Percentiles rank a stretch among this genome's conserved stretches.
Conservation (phyloP, 1,284 basidiomycete genomes). For the Trametes sp. region DNA sequence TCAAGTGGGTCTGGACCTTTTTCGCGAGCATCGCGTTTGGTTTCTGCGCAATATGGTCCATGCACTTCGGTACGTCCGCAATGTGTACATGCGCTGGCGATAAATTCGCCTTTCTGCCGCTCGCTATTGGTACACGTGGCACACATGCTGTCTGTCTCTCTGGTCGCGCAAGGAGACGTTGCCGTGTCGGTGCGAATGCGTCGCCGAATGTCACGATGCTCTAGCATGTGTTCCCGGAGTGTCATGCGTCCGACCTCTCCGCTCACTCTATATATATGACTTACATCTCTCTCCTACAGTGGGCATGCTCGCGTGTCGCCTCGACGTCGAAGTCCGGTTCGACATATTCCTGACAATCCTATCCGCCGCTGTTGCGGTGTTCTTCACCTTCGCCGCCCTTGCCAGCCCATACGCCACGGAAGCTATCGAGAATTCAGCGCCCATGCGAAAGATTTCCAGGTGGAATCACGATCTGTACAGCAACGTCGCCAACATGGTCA, state of each 20-base stretch:
- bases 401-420: constrained; percentile 36
- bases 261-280: neutral
- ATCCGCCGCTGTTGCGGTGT: constrained; percentile 41
- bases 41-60: constrained; percentile 44
- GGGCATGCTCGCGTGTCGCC: constrained; percentile 42
- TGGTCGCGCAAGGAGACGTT: neutral
- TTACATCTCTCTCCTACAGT: constrained; percentile 30
- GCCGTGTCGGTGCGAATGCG: neutral
- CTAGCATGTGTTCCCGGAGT: neutral
- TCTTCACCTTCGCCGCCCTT: constrained; percentile 41
- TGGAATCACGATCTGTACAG: constrained; percentile 18
- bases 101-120: neutral
- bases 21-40: constrained; percentile 42
- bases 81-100: constrained; percentile 6
- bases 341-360: constrained; percentile 38
- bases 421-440: constrained; percentile 31
- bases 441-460: constrained; percentile 16
- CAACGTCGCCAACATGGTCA: constrained; percentile 10
- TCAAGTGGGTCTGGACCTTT: constrained; percentile 39
- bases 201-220: neutral
- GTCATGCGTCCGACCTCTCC: too few species aligned
- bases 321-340: constrained; percentile 40
- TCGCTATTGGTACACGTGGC: neutral
- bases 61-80: constrained; percentile 43
- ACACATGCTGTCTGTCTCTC: neutral